These are phyloP conservation scores for Fusarium irregulare DNA, from an alignment of 2,329 filamentous ascomycete genomes.

Conservation along the genomic window DNA sequence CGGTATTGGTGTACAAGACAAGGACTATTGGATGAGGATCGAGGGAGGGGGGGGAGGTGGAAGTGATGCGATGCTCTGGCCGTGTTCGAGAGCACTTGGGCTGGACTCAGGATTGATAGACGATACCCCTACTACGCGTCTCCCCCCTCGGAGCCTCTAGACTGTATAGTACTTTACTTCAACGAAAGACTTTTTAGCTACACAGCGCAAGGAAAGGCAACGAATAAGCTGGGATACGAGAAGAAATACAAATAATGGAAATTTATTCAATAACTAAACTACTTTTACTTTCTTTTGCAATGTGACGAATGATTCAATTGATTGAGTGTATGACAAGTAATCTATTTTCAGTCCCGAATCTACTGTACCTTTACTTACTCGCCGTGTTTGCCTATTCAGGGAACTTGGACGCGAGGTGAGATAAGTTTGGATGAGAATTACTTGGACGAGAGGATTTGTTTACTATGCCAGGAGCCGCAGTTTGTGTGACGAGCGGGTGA, in stretches of 20 bases:
- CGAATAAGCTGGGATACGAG: conserved; percentile 25
- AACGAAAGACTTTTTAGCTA: conserved; percentile 42
- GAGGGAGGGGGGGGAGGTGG: conserved; percentile 33
- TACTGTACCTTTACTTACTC: conserved; percentile 2
- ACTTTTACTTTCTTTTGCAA: neutral
- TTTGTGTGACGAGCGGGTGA: conserved; percentile 30
- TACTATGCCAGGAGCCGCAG: conserved; percentile 32
- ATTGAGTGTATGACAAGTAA: neutral
- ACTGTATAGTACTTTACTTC: conserved; percentile 46
- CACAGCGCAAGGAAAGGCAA: conserved; percentile 39
- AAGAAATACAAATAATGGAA: conserved; percentile 34
- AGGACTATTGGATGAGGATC: conserved; percentile 36
- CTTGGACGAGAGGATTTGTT: conserved; percentile 30
- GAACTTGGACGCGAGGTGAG: conserved; percentile 24
- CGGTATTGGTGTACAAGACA: conserved; percentile 45
- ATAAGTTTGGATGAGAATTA: conserved; percentile 8
- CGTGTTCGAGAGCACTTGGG: conserved; percentile 44
- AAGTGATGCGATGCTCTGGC: conserved; percentile 37
- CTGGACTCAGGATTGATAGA: conserved; percentile 50
- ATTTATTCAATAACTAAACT: conserved; percentile 8
- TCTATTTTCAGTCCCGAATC: conserved; percentile 20
- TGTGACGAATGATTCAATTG: neutral
- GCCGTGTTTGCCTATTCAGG: conserved; percentile 30
- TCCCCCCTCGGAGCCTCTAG: conserved; percentile 41
- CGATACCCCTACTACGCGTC: conserved; percentile 47